A percentile compares a stretch with the other conserved stretches of the same genome.
These are phyloP conservation scores for Tolypocladium cylindrosporum DNA, from an alignment of 2,329 filamentous ascomycete species.

Conservation along the genomic window DNA sequence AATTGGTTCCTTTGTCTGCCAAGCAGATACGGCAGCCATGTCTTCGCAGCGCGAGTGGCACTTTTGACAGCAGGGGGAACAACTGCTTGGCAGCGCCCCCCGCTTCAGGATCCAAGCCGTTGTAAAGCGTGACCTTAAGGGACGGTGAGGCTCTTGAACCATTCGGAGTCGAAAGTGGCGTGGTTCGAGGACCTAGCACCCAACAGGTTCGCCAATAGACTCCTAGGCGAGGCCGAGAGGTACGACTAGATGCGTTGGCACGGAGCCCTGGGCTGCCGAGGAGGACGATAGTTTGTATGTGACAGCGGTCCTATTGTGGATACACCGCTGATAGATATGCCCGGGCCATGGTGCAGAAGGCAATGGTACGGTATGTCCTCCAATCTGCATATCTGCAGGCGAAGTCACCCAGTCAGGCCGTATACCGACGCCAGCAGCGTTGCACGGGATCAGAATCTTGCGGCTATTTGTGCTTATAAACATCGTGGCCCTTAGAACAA, in stretches of 20 bases:
- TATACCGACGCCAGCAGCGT: background rate
- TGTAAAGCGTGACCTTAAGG: background rate
- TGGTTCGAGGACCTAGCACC: too few relatives aligned
- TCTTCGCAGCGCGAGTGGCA: background rate
- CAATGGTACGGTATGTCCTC: background rate
- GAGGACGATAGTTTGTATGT: background rate
- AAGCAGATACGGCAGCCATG: background rate
- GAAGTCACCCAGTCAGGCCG: too few relatives aligned
- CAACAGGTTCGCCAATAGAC: background rate
- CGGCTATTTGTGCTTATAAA: too few relatives aligned
- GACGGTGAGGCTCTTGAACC: background rate
- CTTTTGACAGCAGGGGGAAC: background rate
- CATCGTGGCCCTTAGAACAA: too few relatives aligned
- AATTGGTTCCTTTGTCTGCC: background rate
- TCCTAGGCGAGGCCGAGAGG: background rate
- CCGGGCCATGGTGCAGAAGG: background rate
- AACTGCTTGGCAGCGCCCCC: too few relatives aligned
- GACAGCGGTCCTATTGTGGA: too few relatives aligned
- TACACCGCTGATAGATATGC: too few relatives aligned
- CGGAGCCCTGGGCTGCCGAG: background rate
- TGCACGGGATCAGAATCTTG: background rate
- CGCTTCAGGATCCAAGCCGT: background rate
- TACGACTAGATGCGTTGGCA: background rate
- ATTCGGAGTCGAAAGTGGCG: background rate
- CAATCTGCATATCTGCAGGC: background rate